These are phyloP conservation scores for Amanita fuliginea DNA, from an alignment of 768 basidiomycete genomes.

Conservation along the genomic window DNA sequence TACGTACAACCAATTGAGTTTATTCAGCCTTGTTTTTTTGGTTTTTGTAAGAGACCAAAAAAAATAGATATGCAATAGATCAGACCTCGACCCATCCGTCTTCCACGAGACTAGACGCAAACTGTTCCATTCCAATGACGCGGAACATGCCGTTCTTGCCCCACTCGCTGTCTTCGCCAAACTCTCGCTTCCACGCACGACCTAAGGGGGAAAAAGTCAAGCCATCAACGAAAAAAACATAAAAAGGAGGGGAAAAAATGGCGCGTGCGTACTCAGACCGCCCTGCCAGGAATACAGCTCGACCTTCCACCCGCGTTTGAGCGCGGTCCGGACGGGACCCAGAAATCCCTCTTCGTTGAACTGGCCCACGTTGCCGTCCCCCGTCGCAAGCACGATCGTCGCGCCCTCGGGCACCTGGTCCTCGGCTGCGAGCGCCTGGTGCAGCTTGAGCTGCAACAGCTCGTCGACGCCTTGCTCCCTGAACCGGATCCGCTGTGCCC, in stretches of 20 bases:
- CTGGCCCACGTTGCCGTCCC: slow-evolving; percentile 86
- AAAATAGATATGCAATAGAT: no score
- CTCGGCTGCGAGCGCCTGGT: slow-evolving; percentile 69
- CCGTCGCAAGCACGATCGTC: slow-evolving; percentile 87
- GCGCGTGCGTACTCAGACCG: slow-evolving; percentile 44
- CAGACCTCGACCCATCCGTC: slow-evolving; percentile 6
- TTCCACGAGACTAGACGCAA: slow-evolving; percentile 48
- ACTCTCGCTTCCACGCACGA: slow-evolving; percentile 65
- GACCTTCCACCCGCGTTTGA: slow-evolving; percentile 89
- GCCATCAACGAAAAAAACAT: not conserved
- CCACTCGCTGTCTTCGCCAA: slow-evolving; percentile 51
- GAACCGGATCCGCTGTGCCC: slow-evolving; percentile 39
- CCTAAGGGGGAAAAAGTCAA: slow-evolving; percentile 14
- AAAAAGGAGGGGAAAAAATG: not conserved
- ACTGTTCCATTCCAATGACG: slow-evolving; percentile 58
- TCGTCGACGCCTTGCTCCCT: slow-evolving; percentile 95
- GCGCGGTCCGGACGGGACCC: slow-evolving; percentile 75
- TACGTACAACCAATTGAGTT: no score
- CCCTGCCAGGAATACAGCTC: slow-evolving; percentile 91
- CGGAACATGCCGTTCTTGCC: slow-evolving; percentile 34
- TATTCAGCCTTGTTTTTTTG: no score
- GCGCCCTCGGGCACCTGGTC: slow-evolving; percentile 55
- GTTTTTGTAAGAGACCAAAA: no score
- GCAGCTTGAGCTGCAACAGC: slow-evolving; percentile 83
- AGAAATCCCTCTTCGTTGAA: slow-evolving; percentile 92